These are phyloP conservation scores for Neurospora sp. DNA, from an alignment of 2,329 filamentous ascomycete species.

Conservation along the genomic window DNA sequence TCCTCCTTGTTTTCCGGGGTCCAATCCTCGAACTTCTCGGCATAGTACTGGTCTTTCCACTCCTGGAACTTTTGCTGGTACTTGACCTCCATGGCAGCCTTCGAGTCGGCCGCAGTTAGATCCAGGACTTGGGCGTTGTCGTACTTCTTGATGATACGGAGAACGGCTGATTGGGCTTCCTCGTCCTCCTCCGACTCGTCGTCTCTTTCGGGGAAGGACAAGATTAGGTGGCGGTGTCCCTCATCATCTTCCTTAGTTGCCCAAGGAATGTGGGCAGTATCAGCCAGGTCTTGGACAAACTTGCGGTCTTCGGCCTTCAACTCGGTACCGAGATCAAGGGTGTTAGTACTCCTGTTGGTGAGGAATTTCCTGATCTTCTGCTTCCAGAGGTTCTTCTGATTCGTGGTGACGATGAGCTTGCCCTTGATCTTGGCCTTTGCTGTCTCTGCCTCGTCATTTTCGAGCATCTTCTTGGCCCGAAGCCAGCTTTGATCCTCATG, in stretches of 20 bases:
- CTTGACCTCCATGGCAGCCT: constrained; percentile 68
- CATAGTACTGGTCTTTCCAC: constrained; percentile 95
- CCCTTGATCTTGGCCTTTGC: constrained; percentile 44
- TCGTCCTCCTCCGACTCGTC: constrained; percentile 71
- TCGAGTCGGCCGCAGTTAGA: constrained; percentile 66
- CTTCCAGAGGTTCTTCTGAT: constrained; percentile 75
- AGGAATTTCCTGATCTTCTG: constrained; percentile 75
- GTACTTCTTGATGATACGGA: constrained; percentile 80
- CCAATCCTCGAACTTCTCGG: constrained; percentile 81
- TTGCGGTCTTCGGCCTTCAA: constrained; percentile 80
- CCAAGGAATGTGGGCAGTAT: constrained; percentile 48
- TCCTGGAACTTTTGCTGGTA: constrained; percentile 83
- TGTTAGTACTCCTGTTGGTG: constrained; percentile 51
- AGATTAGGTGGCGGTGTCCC: constrained; percentile 41
- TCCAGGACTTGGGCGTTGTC: constrained; percentile 84
- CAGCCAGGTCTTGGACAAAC: constrained; percentile 82
- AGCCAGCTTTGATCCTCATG: constrained; percentile 87
- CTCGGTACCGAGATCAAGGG: constrained; percentile 63
- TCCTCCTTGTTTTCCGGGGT: constrained; percentile 62
- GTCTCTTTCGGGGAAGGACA: constrained; percentile 51
- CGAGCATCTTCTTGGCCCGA: constrained; percentile 70
- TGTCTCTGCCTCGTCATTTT: constrained; percentile 54
- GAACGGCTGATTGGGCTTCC: constrained; percentile 72
- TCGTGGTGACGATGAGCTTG: constrained; percentile 64
- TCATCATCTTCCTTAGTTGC: constrained; percentile 47